These are phyloP conservation scores for Neurospora intermedia DNA, from an alignment of 495 filamentous ascomycete species.

Conservation along the genomic window DNA sequence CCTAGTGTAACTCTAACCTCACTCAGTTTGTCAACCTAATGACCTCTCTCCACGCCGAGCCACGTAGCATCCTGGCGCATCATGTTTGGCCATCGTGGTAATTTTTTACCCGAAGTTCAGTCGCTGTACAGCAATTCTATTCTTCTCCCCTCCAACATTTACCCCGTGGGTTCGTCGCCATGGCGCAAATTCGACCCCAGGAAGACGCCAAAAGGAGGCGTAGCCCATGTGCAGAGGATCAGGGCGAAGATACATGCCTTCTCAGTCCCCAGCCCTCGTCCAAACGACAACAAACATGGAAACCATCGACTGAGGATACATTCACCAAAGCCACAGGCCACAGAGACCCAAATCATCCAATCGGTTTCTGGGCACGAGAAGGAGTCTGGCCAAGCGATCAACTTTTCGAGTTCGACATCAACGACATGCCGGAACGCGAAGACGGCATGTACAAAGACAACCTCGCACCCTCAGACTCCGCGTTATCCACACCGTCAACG, in stretches of 20 bases:
- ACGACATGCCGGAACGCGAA: neutral
- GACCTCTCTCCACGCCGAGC: no score
- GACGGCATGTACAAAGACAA: neutral
- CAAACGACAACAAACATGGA: neutral
- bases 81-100: no score
- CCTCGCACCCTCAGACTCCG: neutral
- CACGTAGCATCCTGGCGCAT: no score
- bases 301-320: neutral
- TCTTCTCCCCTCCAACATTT: neutral
- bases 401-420: neutral
- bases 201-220: neutral
- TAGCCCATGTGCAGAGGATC: neutral
- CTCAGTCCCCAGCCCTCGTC: neutral
- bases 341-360: neutral
- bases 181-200: neutral
- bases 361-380: neutral
- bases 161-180: neutral
- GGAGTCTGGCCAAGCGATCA: neutral
- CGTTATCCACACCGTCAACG: neutral
- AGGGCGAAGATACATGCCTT: neutral
- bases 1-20: no score
- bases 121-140: no score
- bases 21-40: no score
- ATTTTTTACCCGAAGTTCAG: no score
- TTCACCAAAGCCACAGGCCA: neutral